phyloP scores from a whole-genome alignment of 2,329 filamentous ascomycete genomes.

The Fusarium sp. region DNA sequence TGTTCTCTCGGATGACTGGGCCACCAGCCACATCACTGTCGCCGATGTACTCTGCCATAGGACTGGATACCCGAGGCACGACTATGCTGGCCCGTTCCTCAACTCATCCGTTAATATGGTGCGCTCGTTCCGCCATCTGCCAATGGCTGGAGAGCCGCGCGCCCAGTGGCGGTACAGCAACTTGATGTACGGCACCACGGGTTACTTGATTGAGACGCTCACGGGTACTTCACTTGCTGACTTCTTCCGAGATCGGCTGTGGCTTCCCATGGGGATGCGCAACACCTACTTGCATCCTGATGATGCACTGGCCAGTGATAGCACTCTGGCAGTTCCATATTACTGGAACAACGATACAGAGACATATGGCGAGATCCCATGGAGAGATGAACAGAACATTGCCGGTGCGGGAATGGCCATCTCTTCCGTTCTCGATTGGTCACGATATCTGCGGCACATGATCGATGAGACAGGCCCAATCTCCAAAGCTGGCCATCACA shows the following conservation, averaged over 20 bases:
- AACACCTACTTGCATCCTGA: conserved; percentile 49
- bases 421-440: conserved; percentile 54
- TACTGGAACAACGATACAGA: conserved; percentile 49
- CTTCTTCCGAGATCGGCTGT: conserved; percentile 55
- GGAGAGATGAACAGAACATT: conserved; percentile 18
- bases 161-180: conserved; percentile 61
- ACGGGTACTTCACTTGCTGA: conserved; percentile 50
- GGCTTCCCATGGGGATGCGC: conserved; percentile 58
- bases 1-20: conserved; percentile 55
- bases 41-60: conserved; percentile 64
- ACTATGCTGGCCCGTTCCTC: conserved; percentile 37
- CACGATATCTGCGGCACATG: conserved; percentile 50
- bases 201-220: conserved; percentile 55
- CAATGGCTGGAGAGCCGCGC: conserved; percentile 57
- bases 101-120: conserved; percentile 42
- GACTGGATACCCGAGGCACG: conserved; percentile 59
- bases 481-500: conserved; percentile 40
- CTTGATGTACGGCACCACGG: conserved; percentile 59
- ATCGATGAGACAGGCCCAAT: conserved; percentile 45
- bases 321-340: conserved; percentile 54
- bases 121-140: conserved; percentile 56
- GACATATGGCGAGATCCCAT: conserved; percentile 41
- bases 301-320: conserved; percentile 29
- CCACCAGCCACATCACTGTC: conserved; percentile 60
- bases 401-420: conserved; percentile 55